These are phyloP conservation scores for Acanthamoeba healyi DNA, from an alignment of 208 protist species.

Conservation along the genomic window DNA sequence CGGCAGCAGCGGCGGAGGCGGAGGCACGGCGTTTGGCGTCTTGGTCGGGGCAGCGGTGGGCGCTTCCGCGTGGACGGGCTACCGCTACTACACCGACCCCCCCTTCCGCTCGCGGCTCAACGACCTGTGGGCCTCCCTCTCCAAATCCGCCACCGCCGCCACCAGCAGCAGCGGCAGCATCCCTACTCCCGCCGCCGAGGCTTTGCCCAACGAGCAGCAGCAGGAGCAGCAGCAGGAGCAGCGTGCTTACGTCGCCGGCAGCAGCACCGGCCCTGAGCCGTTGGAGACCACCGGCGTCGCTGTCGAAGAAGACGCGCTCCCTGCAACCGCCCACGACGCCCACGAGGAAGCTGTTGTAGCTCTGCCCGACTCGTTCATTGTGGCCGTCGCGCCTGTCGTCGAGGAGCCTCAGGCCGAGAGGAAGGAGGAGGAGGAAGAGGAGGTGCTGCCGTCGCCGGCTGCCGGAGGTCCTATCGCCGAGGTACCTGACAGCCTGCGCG, in stretches of 20 bases:
- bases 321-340: neutral
- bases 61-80: constrained; percentile 7
- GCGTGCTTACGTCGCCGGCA: neutral
- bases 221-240: neutral
- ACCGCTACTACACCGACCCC: constrained; percentile 12
- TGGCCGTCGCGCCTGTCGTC: neutral
- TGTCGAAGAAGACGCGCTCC: neutral
- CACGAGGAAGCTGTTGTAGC: neutral
- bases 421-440: neutral
- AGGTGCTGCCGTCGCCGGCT: too few species aligned
- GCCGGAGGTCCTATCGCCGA: too few species aligned
- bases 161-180: too few species aligned
- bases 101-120: neutral
- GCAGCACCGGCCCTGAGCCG: neutral
- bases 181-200: neutral
- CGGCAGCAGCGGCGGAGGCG: neutral
- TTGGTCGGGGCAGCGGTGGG: neutral
- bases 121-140: constrained; percentile 8
- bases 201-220: neutral
- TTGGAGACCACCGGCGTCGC: neutral
- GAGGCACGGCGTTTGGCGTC: neutral
- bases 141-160: neutral
- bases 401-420: neutral
- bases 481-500: neutral
- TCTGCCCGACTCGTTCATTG: neutral